Evolutionary conservation across 208 protist genomes (phyloP).

Genomic region (Leishmania braziliensis): DNA sequence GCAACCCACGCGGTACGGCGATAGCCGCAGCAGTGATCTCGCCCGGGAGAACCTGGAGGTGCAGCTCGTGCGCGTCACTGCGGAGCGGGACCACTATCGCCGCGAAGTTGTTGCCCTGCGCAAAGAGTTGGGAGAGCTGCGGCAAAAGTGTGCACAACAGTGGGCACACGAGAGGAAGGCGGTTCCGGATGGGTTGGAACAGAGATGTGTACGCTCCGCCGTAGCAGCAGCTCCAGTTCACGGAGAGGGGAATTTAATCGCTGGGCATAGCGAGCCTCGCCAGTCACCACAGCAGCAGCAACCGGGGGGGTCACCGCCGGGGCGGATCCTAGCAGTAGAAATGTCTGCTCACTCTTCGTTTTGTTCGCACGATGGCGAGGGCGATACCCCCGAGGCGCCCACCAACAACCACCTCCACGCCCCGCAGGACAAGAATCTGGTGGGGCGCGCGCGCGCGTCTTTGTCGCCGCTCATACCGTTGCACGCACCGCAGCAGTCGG

Average conservation of each 20-base stretch:
- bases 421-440: neutral
- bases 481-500: neutral
- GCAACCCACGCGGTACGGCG: neutral
- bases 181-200: neutral
- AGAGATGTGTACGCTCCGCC: neutral
- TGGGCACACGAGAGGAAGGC: neutral
- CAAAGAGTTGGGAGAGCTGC: constrained; percentile 18
- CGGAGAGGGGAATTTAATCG: neutral
- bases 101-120: constrained; percentile 22
- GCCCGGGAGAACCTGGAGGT: constrained; percentile 18
- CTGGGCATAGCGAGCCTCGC: neutral
- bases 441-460: neutral
- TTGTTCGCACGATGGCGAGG: constrained; percentile 11
- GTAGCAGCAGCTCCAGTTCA: neutral
- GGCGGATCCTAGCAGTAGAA: constrained; percentile 24
- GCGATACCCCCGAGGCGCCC: neutral
- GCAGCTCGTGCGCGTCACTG: constrained; percentile 27
- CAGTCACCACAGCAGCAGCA: neutral
- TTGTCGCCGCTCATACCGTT: neutral
- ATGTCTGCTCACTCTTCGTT: constrained; percentile 22
- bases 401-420: constrained; percentile 1
- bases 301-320: neutral
- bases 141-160: neutral
- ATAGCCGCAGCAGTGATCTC: neutral
- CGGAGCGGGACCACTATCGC: constrained; percentile 36